Evolutionary conservation across 2,329 filamentous ascomycete species (phyloP).

Genomic region (Periconia macrospinosa): DNA sequence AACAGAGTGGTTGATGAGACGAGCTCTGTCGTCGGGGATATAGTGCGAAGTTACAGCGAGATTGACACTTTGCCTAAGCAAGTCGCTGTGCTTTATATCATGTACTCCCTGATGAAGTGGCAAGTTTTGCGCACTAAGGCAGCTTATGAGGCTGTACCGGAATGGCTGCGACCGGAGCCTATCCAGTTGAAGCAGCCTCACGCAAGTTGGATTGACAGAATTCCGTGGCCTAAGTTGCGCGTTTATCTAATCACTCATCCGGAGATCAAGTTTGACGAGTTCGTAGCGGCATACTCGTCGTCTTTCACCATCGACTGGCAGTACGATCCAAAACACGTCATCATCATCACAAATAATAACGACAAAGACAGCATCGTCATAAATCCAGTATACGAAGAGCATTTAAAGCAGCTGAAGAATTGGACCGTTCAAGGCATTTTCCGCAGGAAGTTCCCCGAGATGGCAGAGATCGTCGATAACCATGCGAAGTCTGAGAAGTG

Average conservation of each 20-base stretch:
- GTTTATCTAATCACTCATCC: conserved; percentile 23
- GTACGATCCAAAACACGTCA: conserved; percentile 22
- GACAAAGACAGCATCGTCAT: conserved; percentile 15
- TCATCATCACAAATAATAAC: conserved; percentile 11
- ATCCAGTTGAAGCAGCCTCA: conserved; percentile 20
- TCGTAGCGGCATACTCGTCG: conserved; percentile 21
- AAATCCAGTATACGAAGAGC: conserved; percentile 29
- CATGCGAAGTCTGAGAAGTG: conserved; percentile 12
- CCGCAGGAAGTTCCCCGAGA: conserved; percentile 20
- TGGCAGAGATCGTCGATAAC: conserved; percentile 22
- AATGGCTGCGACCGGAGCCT: conserved; percentile 22
- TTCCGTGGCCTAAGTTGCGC: conserved; percentile 20
- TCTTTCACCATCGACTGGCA: conserved; percentile 22
- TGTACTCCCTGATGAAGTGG: conserved; percentile 24
- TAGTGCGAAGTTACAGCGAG: conserved; percentile 16
- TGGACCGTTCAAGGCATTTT: conserved; percentile 22
- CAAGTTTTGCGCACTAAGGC: conserved; percentile 18
- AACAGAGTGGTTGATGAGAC: conserved; percentile 21
- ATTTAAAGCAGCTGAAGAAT: conserved; percentile 24
- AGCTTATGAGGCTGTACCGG: conserved; percentile 23
- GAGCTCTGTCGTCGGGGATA: conserved; percentile 14
- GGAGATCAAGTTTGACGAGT: conserved; percentile 24
- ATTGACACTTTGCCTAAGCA: conserved; percentile 27
- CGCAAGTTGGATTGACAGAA: conserved; percentile 25
- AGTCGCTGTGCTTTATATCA: conserved; percentile 25